Percentiles rank a stretch among this genome's conserved stretches.
These are phyloP conservation scores for Intubia oerlemansii DNA, from an alignment of 2,329 filamentous ascomycete genomes.

Conservation along the genomic window DNA sequence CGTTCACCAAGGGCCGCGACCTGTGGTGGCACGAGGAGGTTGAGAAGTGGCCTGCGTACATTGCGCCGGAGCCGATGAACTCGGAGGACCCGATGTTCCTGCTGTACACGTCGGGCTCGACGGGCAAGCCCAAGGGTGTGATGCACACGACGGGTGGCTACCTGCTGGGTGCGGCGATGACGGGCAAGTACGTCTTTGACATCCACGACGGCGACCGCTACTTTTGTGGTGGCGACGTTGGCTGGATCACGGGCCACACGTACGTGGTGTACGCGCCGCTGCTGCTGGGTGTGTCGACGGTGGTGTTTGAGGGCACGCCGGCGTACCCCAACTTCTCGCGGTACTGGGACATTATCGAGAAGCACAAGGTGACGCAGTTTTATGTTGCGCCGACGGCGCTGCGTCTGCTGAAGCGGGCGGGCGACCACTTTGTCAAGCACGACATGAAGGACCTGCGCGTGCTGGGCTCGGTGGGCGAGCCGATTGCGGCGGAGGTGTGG, in stretches of 20 bases:
- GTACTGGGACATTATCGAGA: slow-evolving; percentile 96
- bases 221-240: slow-evolving; percentile 96
- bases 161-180: slow-evolving; percentile 77
- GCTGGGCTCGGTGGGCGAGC: slow-evolving; percentile 87
- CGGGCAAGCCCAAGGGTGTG: slow-evolving; percentile 95
- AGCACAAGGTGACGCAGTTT: slow-evolving; percentile 91
- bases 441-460: slow-evolving; percentile 79
- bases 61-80: slow-evolving; percentile 71
- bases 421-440: slow-evolving; percentile 76
- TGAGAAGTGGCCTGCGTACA: slow-evolving; percentile 88
- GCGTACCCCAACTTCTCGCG: slow-evolving; percentile 95
- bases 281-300: slow-evolving; percentile 76
- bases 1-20: slow-evolving; percentile 76
- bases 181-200: slow-evolving; percentile 97
- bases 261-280: slow-evolving; percentile 96
- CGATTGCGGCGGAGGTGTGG: slow-evolving; percentile 95
- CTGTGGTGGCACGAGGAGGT: slow-evolving; percentile 98
- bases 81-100: slow-evolving; percentile 94
- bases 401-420: slow-evolving; percentile 82
- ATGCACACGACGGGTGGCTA: slow-evolving; percentile 96
- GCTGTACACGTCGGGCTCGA: slow-evolving; percentile 93
- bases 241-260: slow-evolving; percentile 97
- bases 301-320: slow-evolving; percentile 94
- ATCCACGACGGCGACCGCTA: slow-evolving; percentile 85
- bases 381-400: slow-evolving; percentile 94